Evolutionary conservation across 148 eudicot genomes (phyloP).

Genomic region (Selenicereus undatus): DNA sequence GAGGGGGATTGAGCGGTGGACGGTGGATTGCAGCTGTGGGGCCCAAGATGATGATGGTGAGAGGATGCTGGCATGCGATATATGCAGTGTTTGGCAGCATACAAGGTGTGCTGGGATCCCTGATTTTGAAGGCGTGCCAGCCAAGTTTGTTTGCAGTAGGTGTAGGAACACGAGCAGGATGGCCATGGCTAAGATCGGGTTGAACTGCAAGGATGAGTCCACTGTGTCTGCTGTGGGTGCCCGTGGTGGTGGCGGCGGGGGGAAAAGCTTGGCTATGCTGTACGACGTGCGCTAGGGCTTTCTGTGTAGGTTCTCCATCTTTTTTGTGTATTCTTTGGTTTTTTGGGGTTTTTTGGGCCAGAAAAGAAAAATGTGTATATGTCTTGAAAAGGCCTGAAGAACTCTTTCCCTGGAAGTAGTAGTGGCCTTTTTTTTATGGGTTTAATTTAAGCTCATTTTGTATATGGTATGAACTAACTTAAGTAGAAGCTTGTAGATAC

Average conservation of each 20-base stretch:
- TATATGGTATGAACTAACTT: slow-evolving; percentile 15
- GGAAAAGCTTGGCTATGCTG: slow-evolving; percentile 31
- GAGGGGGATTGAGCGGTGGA: slow-evolving; percentile 87
- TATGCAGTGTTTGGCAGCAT: slow-evolving; percentile 87
- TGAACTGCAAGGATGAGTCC: slow-evolving; percentile 29
- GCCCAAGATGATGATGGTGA: slow-evolving; percentile 94
- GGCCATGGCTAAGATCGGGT: slow-evolving; percentile 9
- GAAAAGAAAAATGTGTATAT: slow-evolving; percentile 14
- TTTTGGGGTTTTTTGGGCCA: slow-evolving; percentile 14
- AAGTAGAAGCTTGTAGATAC: slow-evolving; percentile 17
- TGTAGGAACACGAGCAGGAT: slow-evolving; percentile 26
- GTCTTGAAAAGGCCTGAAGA: slow-evolving; percentile 21
- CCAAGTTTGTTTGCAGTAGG: slow-evolving; percentile 51
- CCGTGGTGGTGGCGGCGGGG: slow-evolving; percentile 17
- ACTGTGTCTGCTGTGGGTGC: slow-evolving; percentile 17
- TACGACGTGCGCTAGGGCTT: slow-evolving; percentile 23
- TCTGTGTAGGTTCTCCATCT: not conserved
- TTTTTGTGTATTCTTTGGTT: not conserved
- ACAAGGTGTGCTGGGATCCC: slow-evolving; percentile 76
- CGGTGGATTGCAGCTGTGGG: slow-evolving; percentile 80
- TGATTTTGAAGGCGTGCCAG: slow-evolving; percentile 60
- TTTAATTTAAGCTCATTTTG: slow-evolving; percentile 21
- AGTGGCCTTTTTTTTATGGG: not conserved
- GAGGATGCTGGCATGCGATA: slow-evolving; percentile 88
- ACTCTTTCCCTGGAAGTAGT: not conserved